Evolutionary conservation across 371 early-diverging fungal genomes (phyloP).

Genomic region (Nematocida minor): DNA sequence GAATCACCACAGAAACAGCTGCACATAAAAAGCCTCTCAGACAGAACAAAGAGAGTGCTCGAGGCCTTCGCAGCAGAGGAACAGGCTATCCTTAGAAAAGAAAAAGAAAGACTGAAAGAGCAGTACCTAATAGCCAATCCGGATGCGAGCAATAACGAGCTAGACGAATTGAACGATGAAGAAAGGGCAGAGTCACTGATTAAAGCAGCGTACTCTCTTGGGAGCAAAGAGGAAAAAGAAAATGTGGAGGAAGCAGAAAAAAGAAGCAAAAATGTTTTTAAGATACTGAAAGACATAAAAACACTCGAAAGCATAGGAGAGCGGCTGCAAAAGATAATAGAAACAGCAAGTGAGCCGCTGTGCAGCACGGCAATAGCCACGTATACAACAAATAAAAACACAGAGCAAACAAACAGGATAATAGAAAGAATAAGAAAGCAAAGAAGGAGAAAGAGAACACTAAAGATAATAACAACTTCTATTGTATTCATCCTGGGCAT

Average conservation of each 20-base stretch:
- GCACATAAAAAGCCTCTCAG: constrained; percentile 22
- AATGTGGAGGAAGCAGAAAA: constrained; percentile 55
- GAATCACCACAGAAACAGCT: neutral
- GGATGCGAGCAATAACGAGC: constrained; percentile 58
- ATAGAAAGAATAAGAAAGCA: constrained; percentile 52
- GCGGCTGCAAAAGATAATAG: constrained; percentile 48
- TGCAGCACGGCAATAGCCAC: constrained; percentile 42
- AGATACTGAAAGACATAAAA: constrained; percentile 50
- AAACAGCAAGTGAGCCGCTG: constrained; percentile 19
- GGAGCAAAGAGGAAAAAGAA: constrained; percentile 43
- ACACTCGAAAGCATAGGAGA: constrained; percentile 50
- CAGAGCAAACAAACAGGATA: constrained; percentile 49
- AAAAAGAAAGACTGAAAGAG: constrained; percentile 52
- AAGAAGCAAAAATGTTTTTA: constrained; percentile 54
- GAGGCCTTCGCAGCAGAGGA: constrained; percentile 42
- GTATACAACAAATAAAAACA: constrained; percentile 35
- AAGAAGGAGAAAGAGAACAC: constrained; percentile 47
- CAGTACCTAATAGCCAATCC: constrained; percentile 63
- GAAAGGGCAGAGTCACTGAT: constrained; percentile 42
- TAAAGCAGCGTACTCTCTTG: constrained; percentile 55
- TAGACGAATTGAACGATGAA: constrained; percentile 45
- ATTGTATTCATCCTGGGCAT: constrained; percentile 12
- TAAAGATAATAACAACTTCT: constrained; percentile 51
- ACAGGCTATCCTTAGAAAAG: constrained; percentile 43
- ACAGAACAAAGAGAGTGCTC: constrained; percentile 26